These are phyloP conservation scores for Microdochium bolleyi DNA, from an alignment of 2,329 filamentous ascomycete species.

Conservation along the genomic window DNA sequence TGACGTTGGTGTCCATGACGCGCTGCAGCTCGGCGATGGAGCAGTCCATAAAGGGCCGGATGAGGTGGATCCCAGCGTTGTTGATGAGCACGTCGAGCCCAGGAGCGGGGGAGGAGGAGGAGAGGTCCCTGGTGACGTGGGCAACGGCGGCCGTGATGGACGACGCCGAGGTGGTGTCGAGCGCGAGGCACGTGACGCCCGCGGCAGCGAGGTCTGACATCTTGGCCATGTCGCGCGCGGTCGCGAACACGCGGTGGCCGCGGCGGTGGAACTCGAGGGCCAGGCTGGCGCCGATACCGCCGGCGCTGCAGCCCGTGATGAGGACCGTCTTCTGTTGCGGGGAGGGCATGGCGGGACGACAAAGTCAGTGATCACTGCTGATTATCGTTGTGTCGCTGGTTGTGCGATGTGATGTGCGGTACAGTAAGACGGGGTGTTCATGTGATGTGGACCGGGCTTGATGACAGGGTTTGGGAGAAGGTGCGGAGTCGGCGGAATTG, in stretches of 20 bases:
- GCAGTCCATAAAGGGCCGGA: constrained; percentile 4
- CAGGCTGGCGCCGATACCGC: constrained; percentile 1
- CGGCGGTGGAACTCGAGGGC: constrained; percentile 1
- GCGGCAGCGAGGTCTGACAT: not conserved
- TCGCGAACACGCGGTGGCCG: not conserved
- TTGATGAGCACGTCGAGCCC: constrained; percentile 4
- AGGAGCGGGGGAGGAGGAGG: not conserved
- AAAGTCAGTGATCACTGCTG: not conserved
- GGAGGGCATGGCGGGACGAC: too few species aligned
- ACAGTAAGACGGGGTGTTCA: too few species aligned
- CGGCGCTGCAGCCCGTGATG: constrained; percentile 1
- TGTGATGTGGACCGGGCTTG: too few species aligned
- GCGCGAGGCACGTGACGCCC: not conserved
- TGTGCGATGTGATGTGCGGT: too few species aligned
- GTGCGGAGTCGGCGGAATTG: too few species aligned
- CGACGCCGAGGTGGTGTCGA: constrained; percentile 2
- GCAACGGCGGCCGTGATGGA: constrained; percentile 1
- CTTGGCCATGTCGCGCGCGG: constrained; percentile 1
- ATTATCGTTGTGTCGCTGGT: too few species aligned
- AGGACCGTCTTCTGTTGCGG: not conserved
- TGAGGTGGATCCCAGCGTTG: constrained; percentile 4
- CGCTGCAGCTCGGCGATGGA: not conserved
- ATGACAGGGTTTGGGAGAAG: too few species aligned
- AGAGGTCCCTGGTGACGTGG: not conserved
- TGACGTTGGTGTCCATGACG: constrained; percentile 4